These are phyloP conservation scores for Aethionema arabicum DNA, from an alignment of 345 rosid species.

Conservation along the genomic window DNA sequence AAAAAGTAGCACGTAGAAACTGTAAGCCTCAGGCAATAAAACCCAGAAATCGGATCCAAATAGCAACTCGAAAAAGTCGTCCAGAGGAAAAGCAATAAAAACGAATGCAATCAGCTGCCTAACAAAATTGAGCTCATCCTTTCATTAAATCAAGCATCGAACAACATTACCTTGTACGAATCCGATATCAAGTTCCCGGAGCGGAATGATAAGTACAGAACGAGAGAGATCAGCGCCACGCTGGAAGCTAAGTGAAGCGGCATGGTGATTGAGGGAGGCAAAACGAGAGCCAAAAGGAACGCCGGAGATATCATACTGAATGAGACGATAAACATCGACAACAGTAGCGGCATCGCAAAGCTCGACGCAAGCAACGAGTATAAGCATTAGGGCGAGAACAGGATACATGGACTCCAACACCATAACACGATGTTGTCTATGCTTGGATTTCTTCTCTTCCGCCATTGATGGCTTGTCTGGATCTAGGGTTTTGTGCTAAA, in stretches of 20 bases:
- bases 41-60: neutral
- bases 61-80: neutral
- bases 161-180: slow-evolving; percentile 57
- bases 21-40: neutral
- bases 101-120: neutral
- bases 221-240: slow-evolving; percentile 89
- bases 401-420: slow-evolving; percentile 71
- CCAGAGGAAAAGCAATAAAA: too few species aligned
- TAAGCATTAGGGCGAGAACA: slow-evolving; percentile 59
- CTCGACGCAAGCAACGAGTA: slow-evolving; percentile 84
- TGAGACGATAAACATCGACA: slow-evolving; percentile 94
- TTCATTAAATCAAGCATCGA: neutral
- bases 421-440: slow-evolving; percentile 18
- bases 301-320: slow-evolving; percentile 93
- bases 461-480: slow-evolving; percentile 40
- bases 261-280: slow-evolving; percentile 87
- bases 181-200: slow-evolving; percentile 63
- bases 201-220: slow-evolving; percentile 78
- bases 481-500: slow-evolving; percentile 56
- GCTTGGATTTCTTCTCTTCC: slow-evolving; percentile 39
- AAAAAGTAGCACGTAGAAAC: neutral
- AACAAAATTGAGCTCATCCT: neutral
- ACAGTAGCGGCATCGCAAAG: slow-evolving; percentile 96
- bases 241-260: slow-evolving; percentile 70
- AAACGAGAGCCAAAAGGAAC: slow-evolving; percentile 90